Conservation (phyloP, 2,329 filamentous ascomycete species). For the Paramyrothecium roridum region DNA sequence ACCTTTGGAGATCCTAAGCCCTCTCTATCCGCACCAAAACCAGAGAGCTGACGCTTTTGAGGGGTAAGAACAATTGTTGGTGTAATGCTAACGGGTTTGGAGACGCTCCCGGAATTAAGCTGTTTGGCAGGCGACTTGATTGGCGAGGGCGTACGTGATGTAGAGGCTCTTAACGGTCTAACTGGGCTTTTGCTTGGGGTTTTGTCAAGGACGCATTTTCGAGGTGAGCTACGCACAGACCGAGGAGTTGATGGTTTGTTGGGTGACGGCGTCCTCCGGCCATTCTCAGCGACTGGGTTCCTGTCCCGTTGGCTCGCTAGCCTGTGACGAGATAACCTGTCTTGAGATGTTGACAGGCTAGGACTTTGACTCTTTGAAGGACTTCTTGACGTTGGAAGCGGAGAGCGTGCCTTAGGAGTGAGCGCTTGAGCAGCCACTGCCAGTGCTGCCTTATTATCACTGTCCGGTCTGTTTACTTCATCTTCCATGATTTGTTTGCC, state of each 20-base stretch:
- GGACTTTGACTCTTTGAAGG: slow-evolving; percentile 41
- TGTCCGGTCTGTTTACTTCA: slow-evolving; percentile 49
- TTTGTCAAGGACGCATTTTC: slow-evolving; percentile 1
- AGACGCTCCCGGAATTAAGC: slow-evolving; percentile 48
- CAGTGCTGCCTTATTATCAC: slow-evolving; percentile 31
- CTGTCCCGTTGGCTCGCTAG: slow-evolving; percentile 2
- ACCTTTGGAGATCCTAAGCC: slow-evolving; percentile 76
- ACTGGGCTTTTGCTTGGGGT: slow-evolving; percentile 6
- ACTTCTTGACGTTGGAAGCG: not conserved
- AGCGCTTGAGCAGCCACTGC: slow-evolving; percentile 17
- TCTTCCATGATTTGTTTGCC: slow-evolving; percentile 58
- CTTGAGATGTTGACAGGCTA: slow-evolving; percentile 50
- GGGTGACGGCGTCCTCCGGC: slow-evolving; percentile 19
- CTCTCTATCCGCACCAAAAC: slow-evolving; percentile 65
- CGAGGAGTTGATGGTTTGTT: slow-evolving; percentile 19
- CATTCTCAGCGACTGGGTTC: slow-evolving; percentile 10
- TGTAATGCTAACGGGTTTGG: slow-evolving; percentile 52
- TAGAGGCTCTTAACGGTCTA: slow-evolving; percentile 13
- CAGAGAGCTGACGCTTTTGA: slow-evolving; percentile 54
- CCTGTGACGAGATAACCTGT: slow-evolving; percentile 47
- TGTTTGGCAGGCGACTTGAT: slow-evolving; percentile 20
- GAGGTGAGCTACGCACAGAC: slow-evolving; percentile 9
- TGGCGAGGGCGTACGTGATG: slow-evolving; percentile 6
- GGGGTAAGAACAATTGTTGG: slow-evolving; percentile 60
- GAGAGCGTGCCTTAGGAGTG: not conserved